Percentiles rank a stretch among this genome's conserved stretches.
These are phyloP conservation scores for Hydrangea macrophylla DNA, from an alignment of 148 eudicot genomes.

Conservation along the genomic window DNA sequence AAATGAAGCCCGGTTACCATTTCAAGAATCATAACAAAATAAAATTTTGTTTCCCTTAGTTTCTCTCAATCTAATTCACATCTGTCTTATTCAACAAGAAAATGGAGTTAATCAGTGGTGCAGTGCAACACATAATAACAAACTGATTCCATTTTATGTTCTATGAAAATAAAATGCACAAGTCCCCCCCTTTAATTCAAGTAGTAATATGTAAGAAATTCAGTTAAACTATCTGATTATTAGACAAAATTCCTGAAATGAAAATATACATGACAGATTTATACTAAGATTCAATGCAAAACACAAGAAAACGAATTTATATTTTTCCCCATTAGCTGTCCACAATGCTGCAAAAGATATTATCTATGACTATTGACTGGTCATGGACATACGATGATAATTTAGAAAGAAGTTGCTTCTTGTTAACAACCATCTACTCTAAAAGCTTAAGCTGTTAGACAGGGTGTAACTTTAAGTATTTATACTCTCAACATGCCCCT, in stretches of 20 bases:
- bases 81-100: neutral
- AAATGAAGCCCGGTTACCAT: neutral
- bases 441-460: too few relatives aligned
- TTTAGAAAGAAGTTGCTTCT: neutral
- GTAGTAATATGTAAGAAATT: neutral
- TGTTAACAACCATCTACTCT: neutral
- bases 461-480: too few relatives aligned
- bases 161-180: neutral
- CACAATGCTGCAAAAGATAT: neutral
- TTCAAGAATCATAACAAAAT: too few relatives aligned
- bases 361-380: too few relatives aligned
- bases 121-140: neutral
- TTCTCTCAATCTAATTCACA: neutral
- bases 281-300: neutral
- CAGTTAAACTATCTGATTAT: neutral
- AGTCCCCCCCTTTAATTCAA: neutral
- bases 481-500: too few relatives aligned
- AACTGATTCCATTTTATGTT: neutral
- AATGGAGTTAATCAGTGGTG: neutral
- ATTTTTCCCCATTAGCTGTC: neutral
- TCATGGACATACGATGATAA: neutral
- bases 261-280: neutral
- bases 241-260: neutral
- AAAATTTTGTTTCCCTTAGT: neutral
- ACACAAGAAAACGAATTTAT: neutral